A percentile compares a stretch with the other conserved stretches of the same genome.
phyloP scores from a whole-genome alignment of 1,139 yeast species.

The Yamadazyma dendronema region DNA sequence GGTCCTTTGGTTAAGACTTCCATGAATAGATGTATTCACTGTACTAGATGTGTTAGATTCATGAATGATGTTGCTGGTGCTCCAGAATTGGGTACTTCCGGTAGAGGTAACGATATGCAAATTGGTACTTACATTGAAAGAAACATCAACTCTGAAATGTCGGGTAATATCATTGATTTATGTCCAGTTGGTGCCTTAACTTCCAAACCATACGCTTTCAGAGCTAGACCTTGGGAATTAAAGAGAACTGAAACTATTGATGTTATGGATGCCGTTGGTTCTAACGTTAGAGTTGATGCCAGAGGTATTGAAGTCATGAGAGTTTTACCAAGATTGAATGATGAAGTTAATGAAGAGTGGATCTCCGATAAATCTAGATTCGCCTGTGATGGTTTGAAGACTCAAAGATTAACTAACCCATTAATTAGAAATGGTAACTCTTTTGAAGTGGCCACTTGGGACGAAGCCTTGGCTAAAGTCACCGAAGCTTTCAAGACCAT shows the following conservation, averaged over 20 bases:
- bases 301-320: conserved; percentile 90
- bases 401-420: conserved; percentile 84
- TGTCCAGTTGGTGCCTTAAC: conserved; percentile 95
- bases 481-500: conserved; percentile 61
- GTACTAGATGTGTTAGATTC: conserved; percentile 89
- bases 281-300: conserved; percentile 80
- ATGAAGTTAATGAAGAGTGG: conserved; percentile 91
- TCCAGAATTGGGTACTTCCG: conserved; percentile 84
- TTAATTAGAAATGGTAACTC: conserved; percentile 69
- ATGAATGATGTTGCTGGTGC: conserved; percentile 93
- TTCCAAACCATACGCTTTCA: conserved; percentile 86
- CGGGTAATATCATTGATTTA: conserved; percentile 84
- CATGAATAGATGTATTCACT: conserved; percentile 92
- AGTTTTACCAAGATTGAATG: conserved; percentile 82
- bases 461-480: conserved; percentile 73
- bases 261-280: conserved; percentile 81
- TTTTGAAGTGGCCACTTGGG: conserved; percentile 83
- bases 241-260: conserved; percentile 88
- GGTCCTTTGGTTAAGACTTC: conserved; percentile 90
- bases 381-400: conserved; percentile 82
- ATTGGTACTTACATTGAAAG: conserved; percentile 88
- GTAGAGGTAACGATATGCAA: conserved; percentile 91
- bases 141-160: conserved; percentile 80
- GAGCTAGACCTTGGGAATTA: conserved; percentile 92
- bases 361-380: conserved; percentile 84